These are phyloP conservation scores for Trichosporon asahii DNA, from an alignment of 1,284 basidiomycete species.

Conservation along the genomic window DNA sequence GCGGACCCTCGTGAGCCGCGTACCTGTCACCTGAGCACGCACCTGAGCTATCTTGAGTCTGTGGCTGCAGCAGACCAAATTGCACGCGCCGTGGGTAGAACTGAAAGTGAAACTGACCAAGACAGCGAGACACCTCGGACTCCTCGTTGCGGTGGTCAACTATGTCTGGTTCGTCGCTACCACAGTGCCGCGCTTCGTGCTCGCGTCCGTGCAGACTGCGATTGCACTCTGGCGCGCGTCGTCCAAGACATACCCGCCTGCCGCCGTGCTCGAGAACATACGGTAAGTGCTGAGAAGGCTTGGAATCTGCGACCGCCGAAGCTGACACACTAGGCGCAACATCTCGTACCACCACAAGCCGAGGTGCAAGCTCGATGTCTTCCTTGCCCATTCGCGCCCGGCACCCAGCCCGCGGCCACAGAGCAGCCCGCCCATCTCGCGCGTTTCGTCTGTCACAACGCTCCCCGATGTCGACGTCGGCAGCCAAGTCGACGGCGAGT, in stretches of 20 bases:
- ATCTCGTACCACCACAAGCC: constrained; percentile 16
- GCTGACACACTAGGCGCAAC: constrained; percentile 16
- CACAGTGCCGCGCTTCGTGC: constrained; percentile 10
- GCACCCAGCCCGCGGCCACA: neutral
- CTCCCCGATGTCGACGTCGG: constrained; percentile 24
- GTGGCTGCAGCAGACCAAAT: neutral
- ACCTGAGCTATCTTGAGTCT: neutral
- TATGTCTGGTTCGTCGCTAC: constrained; percentile 17
- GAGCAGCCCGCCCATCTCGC: constrained; percentile 13
- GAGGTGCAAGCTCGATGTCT: constrained; percentile 22
- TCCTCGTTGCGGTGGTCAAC: constrained; percentile 23
- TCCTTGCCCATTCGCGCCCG: constrained; percentile 14
- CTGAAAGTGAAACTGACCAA: neutral
- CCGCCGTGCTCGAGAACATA: constrained; percentile 3
- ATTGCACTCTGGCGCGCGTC: constrained; percentile 15
- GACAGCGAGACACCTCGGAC: constrained; percentile 23
- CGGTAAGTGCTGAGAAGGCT: neutral
- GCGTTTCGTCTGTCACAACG: constrained; percentile 16
- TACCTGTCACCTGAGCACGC: neutral
- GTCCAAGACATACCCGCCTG: constrained; percentile 5
- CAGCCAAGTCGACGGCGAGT: constrained; percentile 18
- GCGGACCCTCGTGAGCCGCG: too few relatives aligned
- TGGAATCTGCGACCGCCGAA: neutral
- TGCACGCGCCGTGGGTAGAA: neutral
- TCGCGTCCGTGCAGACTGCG: constrained; percentile 11